Percentiles rank a stretch among this genome's conserved stretches.
Conservation (phyloP, 1,284 basidiomycete species). For the Rhizopogon parksii region DNA sequence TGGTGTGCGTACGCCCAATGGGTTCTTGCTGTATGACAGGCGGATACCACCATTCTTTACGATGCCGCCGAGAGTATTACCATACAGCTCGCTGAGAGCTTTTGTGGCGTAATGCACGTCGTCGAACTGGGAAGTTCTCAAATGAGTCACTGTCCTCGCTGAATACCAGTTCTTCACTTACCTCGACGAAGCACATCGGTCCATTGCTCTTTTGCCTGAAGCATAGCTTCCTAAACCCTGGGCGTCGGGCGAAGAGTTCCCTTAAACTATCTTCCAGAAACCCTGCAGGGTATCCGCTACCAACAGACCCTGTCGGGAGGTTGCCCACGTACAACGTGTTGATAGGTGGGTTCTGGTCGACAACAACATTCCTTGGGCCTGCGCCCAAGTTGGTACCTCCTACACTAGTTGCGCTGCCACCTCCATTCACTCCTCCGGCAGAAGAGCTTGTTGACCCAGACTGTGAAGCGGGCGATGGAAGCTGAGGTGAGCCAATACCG, state of each 20-base stretch:
- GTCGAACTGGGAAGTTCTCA: conserved; percentile 61
- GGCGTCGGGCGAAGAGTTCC: conserved; percentile 70
- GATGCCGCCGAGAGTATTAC: conserved; percentile 82
- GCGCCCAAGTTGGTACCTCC: conserved; percentile 17
- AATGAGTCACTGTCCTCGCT: conserved; percentile 9
- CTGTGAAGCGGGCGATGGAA: conserved; percentile 50
- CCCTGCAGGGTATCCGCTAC: conserved; percentile 57
- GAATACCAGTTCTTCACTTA: conserved; percentile 28
- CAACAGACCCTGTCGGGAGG: conserved; percentile 66
- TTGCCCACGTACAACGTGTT: conserved; percentile 96
- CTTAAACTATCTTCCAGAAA: conserved; percentile 82
- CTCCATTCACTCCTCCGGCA: conserved; percentile 24
- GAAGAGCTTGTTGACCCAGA: conserved; percentile 24
- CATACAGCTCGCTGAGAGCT: conserved; percentile 85
- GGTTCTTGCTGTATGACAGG: conserved; percentile 94
- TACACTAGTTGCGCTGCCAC: conserved; percentile 29
- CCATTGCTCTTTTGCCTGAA: conserved; percentile 95
- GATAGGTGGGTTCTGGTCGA: conserved; percentile 90
- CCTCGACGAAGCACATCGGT: conserved; percentile 97
- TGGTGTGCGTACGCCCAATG: conserved; percentile 77
- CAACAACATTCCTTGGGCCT: conserved; percentile 47
- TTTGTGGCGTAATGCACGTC: conserved; percentile 80
- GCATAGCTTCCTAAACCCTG: conserved; percentile 86
- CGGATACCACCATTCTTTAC: conserved; percentile 95
- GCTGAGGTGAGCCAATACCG: conserved; percentile 39